Evolutionary conservation across 2,329 filamentous ascomycete species (phyloP), one percentile per base, ranked within the genome.

Genomic region (Fusarium mexicanum): DNA sequence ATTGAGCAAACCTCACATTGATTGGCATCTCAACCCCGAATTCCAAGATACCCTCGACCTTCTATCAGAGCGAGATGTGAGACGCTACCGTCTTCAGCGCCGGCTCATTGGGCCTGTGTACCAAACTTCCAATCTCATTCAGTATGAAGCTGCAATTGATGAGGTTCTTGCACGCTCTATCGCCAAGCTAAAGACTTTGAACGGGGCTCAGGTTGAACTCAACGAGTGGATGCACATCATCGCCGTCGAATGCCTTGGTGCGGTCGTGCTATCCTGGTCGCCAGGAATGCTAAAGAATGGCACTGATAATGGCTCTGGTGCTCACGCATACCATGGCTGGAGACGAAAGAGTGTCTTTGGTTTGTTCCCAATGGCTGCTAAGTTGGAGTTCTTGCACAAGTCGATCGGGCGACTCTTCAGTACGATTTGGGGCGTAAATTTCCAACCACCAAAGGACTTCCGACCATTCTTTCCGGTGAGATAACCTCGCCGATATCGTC

Each of bases 201-300:
- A 81, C 1, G 85, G 85, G 1, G 73, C 77, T 4, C 81, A 84
- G 35, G 75, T 89, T 8, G 86, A 88, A 64, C 75, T 89, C 24
- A 86, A 86, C 58, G 85, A 87, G 61, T 89, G 87, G 87, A 89
- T 89, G 87, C 87, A 89, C 77, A 88, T 89, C 64, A 80, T 88
- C 24, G 84, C 83, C 3, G 86, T 89, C 37, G 87, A 89, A 69
- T 87, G 85, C 29, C 83, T 89, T 6, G 84, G 85, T 2, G 86
- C 86, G 2, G 78, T 84, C 5, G 86, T 88, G 2, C 78, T 89
- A 3, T 86, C 86, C 0, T 89, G 87, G 87, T 88, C 87, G 1
- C 87, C 87, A 0, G 84, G 85, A 0, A 84, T 87, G 72, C 77
- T 88, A 16, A 80, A 80, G 14, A 79, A 80, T 29, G 81, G 81